A percentile compares a stretch with the other conserved stretches of the same genome.
Conservation (phyloP, 257 asterid genomes). For the Petunia axillaris region DNA sequence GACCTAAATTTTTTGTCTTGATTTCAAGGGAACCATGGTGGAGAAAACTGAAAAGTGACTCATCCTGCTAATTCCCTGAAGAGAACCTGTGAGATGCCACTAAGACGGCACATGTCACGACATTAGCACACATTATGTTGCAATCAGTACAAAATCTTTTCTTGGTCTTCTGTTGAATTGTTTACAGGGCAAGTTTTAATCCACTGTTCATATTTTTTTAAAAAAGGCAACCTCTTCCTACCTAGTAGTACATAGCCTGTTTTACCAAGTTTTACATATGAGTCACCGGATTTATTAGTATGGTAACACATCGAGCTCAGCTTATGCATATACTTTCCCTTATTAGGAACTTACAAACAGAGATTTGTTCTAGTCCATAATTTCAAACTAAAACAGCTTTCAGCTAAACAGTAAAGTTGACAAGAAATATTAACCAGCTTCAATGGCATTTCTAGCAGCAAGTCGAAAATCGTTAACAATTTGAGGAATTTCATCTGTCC, state of each 20-base stretch:
- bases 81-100: not conserved
- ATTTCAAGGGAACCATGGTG: not conserved
- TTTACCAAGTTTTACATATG: not conserved
- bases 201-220: not conserved
- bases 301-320: too few species aligned
- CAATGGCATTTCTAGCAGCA: slow-evolving; percentile 42
- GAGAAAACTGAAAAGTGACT: not conserved
- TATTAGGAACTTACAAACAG: too few species aligned
- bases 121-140: not conserved
- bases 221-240: not conserved
- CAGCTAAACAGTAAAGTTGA: not conserved
- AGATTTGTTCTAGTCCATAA: not conserved
- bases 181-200: not conserved
- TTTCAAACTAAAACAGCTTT: not conserved
- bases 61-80: not conserved
- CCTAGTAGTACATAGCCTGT: not conserved
- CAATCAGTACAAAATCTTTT: not conserved
- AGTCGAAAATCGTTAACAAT: slow-evolving; percentile 31
- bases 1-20: not conserved
- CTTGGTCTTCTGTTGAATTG: not conserved
- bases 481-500: slow-evolving; percentile 33
- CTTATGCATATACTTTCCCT: too few species aligned
- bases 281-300: too few species aligned
- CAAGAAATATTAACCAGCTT: slow-evolving; percentile 32
- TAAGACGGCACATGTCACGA: not conserved